Percentiles rank a stretch among this genome's conserved stretches.
Conservation (phyloP, 108 stramenopile species). For the Pseudonitzschia multistriata region DNA sequence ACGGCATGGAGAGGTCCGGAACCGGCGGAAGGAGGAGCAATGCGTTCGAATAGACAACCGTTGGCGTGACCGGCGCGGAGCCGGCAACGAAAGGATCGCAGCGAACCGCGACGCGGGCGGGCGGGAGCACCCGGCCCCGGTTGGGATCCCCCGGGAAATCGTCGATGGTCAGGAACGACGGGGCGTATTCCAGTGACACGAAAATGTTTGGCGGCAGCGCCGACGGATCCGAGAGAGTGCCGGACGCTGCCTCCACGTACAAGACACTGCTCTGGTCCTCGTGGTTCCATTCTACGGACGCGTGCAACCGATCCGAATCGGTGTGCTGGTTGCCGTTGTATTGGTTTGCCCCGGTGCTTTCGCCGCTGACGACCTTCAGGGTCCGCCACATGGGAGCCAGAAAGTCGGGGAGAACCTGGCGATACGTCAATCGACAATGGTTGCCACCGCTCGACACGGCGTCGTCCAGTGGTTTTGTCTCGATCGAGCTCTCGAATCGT, state of each 20-base stretch:
- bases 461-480: background rate
- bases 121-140: constrained; percentile 70
- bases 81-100: background rate
- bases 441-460: no score
- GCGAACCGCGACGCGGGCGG: constrained; percentile 49
- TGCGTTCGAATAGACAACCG: constrained; percentile 47
- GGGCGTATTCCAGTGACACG: constrained; percentile 64
- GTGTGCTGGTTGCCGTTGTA: background rate
- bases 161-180: constrained; percentile 67
- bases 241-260: background rate
- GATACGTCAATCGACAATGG: constrained; percentile 14
- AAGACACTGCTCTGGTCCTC: constrained; percentile 17
- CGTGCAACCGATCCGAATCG: background rate
- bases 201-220: constrained; percentile 37
- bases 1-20: constrained; percentile 95
- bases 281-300: constrained; percentile 26
- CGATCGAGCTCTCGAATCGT: constrained; percentile 29
- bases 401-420: constrained; percentile 25
- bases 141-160: constrained; percentile 85
- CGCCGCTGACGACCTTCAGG: constrained; percentile 4
- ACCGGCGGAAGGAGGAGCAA: constrained; percentile 74
- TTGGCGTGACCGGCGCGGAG: background rate
- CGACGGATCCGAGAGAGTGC: constrained; percentile 15
- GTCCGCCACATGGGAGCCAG: constrained; percentile 32
- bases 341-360: background rate